These are phyloP conservation scores for Puya raimondii DNA, from an alignment of 176 grass and related monocot species.

Conservation along the genomic window DNA sequence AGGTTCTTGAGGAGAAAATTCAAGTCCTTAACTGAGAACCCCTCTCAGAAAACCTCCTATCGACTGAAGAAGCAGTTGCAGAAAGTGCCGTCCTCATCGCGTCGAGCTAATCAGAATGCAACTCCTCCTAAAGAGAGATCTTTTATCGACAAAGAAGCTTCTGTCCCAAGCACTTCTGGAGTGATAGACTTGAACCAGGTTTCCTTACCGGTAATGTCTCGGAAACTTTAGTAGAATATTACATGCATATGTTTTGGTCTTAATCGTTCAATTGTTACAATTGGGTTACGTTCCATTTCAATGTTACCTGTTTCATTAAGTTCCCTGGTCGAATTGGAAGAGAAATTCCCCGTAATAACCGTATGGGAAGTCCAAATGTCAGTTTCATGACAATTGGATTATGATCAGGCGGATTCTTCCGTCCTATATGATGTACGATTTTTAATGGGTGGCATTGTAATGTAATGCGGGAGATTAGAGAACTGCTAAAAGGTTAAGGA, in stretches of 20 bases:
- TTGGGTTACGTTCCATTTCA: too few species aligned
- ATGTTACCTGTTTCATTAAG: too few species aligned
- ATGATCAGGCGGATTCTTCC: background rate
- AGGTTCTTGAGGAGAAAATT: slow-evolving; percentile 50
- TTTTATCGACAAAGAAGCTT: slow-evolving; percentile 3
- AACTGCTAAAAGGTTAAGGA: too few species aligned
- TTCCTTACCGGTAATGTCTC: slow-evolving; percentile 37
- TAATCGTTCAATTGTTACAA: too few species aligned
- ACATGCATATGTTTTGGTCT: too few species aligned
- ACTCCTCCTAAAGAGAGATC: background rate
- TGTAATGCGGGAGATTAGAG: too few species aligned
- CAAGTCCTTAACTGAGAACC: slow-evolving; percentile 31
- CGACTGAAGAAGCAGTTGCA: slow-evolving; percentile 28
- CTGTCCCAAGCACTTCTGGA: slow-evolving; percentile 17
- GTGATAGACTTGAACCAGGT: slow-evolving; percentile 63
- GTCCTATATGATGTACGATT: background rate
- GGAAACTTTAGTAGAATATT: background rate
- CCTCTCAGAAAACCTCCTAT: slow-evolving; percentile 29
- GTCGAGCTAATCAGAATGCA: background rate
- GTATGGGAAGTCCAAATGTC: too few species aligned
- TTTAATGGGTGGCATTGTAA: background rate
- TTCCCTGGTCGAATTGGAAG: too few species aligned
- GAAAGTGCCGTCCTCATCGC: background rate
- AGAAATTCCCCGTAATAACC: too few species aligned
- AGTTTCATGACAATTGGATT: too few species aligned